A percentile compares a stretch with the other conserved stretches of the same genome.
These are phyloP conservation scores for Jamesozyma hellenica DNA, from an alignment of 805 yeast species.

Conservation along the genomic window DNA sequence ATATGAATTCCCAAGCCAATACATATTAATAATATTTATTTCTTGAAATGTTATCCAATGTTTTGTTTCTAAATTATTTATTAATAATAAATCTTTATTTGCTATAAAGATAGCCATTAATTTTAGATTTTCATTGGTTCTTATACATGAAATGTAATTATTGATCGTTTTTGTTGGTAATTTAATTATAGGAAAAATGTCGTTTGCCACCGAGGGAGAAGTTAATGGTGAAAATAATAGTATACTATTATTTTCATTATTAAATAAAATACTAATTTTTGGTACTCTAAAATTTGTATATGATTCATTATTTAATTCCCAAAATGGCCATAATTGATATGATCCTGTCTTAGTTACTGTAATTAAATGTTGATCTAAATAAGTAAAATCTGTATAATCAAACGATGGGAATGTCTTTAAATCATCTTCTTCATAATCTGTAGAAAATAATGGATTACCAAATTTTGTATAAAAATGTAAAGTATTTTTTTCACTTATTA, in stretches of 20 bases:
- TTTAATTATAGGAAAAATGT: slow-evolving; percentile 17
- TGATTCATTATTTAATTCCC: slow-evolving; percentile 18
- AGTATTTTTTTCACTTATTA: slow-evolving; percentile 18
- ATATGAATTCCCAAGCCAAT: slow-evolving; percentile 28
- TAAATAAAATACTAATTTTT: slow-evolving; percentile 15
- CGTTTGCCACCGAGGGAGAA: slow-evolving; percentile 14
- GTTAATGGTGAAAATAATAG: slow-evolving; percentile 21
- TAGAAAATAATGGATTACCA: slow-evolving; percentile 24
- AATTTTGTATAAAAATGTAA: slow-evolving; percentile 18
- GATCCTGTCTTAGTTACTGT: slow-evolving; percentile 15
- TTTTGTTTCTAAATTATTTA: slow-evolving; percentile 22
- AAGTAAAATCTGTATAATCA: slow-evolving; percentile 13
- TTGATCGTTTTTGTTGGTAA: slow-evolving; percentile 27
- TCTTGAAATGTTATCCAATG: slow-evolving; percentile 23
- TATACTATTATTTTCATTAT: slow-evolving; percentile 21
- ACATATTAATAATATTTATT: slow-evolving; percentile 18
- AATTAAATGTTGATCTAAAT: slow-evolving; percentile 12
- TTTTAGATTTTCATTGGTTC: slow-evolving; percentile 18
- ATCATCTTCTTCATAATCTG: slow-evolving; percentile 13
- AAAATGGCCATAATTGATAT: slow-evolving; percentile 21
- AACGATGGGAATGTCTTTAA: slow-evolving; percentile 4
- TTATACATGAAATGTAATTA: slow-evolving; percentile 18
- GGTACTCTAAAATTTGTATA: slow-evolving; percentile 17
- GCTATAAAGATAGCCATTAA: slow-evolving; percentile 22
- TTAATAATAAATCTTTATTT: slow-evolving; percentile 25